Evolutionary conservation across 345 rosid species (phyloP), one percentile per base, ranked within the genome.

Genomic region (Acer saccharum): DNA sequence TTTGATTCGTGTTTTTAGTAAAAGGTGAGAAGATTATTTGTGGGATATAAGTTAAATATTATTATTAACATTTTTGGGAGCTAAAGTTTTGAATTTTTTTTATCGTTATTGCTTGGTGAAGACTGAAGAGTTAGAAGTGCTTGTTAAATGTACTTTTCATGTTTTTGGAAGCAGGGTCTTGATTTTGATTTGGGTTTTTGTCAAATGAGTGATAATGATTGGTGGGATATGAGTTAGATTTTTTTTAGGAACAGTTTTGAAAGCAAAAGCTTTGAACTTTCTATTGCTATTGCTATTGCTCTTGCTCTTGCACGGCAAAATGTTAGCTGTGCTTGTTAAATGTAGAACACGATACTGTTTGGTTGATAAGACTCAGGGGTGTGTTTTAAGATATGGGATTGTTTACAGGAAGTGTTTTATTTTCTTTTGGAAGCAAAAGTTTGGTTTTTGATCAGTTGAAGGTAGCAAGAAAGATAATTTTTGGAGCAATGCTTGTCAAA

Each of bases 121-220:
- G 16, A 35, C 21, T 65, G 46, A 7, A 65, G 16, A 35, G 46
- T 65, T 43, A 39, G 10, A 5, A 13, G 68, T 43, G 18, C 41
- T 65, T 39, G 20, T 66, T 2, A 2, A 10, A 50, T 20, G n/a
- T 48, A 17, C 21, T 14, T 48, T 46, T 48, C 50, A 46, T 52
- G 23, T 60, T 18, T 75, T 39, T 71, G 10, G 13, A 25, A 64
- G 29, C 12, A 46, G 74, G 2, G 2, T 2, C 39, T 48, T 52
- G 13, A 57, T 73, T 55, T 41, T 65, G 77, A 18, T 32, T 54
- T 39, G 21, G 64, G 58, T 52, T 17, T 62, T 75, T 61, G 65
- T 71, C 2, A 10, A 18, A 17, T 52, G n/a, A 25, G 16, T 35
- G 57, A 46, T 17, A 12, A 48, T 46, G 52, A 48, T 3, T 23